A percentile compares a stretch with the other conserved stretches of the same genome.
phyloP scores from a whole-genome alignment of 208 protist genomes.

The Wallacemonas sp. region DNA sequence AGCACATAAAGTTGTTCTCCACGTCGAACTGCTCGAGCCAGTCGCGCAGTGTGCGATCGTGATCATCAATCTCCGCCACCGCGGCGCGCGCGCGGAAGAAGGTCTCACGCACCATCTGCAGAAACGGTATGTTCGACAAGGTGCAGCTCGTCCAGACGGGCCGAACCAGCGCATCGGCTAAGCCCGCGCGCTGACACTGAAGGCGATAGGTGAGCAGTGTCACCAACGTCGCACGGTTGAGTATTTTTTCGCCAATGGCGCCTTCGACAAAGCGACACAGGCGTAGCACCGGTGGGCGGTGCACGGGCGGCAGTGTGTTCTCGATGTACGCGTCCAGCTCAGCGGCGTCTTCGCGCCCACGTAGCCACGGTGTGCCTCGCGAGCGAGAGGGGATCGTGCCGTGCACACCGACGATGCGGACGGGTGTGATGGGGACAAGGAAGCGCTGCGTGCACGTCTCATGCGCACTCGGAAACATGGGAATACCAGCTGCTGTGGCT shows the following conservation, averaged over 20 bases:
- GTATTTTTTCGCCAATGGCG: constrained; percentile 34
- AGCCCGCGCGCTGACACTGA: constrained; percentile 30
- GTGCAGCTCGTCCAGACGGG: constrained; percentile 46
- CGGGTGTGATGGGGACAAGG: constrained; percentile 42
- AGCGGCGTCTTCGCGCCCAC: constrained; percentile 18
- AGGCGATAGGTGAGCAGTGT: constrained; percentile 30
- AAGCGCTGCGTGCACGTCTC: constrained; percentile 18
- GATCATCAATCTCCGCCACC: constrained; percentile 37
- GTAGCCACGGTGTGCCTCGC: constrained; percentile 56
- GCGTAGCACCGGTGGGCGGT: constrained; percentile 38
- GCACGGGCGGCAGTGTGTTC: constrained; percentile 1
- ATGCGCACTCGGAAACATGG: neutral
- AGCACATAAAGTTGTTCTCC: constrained; percentile 47
- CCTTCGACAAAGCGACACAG: constrained; percentile 47
- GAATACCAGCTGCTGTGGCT: constrained; percentile 12
- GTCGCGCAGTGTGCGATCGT: constrained; percentile 25
- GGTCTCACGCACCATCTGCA: constrained; percentile 52
- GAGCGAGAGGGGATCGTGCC: constrained; percentile 28
- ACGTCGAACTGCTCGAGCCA: constrained; percentile 30
- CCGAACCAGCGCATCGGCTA: constrained; percentile 32
- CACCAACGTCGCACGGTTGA: constrained; percentile 35
- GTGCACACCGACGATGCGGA: constrained; percentile 48
- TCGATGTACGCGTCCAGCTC: constrained; percentile 34
- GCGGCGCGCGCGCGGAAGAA: constrained; percentile 40
- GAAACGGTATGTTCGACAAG: constrained; percentile 41